A percentile compares a stretch with the other conserved stretches of the same genome.
These are phyloP conservation scores for Mortierella sp. DNA, from an alignment of 371 early-diverging fungal species.

Conservation along the genomic window DNA sequence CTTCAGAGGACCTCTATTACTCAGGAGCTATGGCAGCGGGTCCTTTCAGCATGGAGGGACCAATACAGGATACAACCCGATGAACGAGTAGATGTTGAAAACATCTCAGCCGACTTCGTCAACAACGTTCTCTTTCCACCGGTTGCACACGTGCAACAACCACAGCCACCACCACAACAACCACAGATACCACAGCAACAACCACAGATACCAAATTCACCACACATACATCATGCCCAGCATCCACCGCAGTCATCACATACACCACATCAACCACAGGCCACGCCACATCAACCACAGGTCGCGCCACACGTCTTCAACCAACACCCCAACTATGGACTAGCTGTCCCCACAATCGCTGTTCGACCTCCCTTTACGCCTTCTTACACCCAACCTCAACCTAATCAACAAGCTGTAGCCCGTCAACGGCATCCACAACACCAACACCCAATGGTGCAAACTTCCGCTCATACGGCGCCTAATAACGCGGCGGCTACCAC, in stretches of 20 bases:
- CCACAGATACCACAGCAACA: not conserved
- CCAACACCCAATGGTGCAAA: not conserved
- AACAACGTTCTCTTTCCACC: slow-evolving; percentile 21
- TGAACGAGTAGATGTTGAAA: slow-evolving; percentile 26
- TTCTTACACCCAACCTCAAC: not conserved
- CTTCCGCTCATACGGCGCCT: not conserved
- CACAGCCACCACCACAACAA: not conserved
- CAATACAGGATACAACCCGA: slow-evolving; percentile 11
- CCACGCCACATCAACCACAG: not conserved
- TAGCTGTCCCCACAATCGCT: not conserved
- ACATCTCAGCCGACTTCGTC: slow-evolving; percentile 41
- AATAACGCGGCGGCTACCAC: not conserved
- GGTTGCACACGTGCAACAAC: not conserved
- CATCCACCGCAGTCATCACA: not conserved
- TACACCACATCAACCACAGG: not conserved
- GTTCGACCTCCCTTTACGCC: slow-evolving; percentile 3
- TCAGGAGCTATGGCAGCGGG: slow-evolving; percentile 36
- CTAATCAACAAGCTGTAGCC: not conserved
- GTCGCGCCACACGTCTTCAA: not conserved
- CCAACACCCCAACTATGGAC: not conserved
- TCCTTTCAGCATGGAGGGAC: slow-evolving; percentile 30
- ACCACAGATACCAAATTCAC: not conserved
- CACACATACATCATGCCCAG: not conserved
- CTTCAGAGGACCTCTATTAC: slow-evolving; percentile 34
- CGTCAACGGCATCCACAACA: slow-evolving; percentile 2